Base-by-base conservation (phyloP, 2,329 filamentous ascomycete genomes). In the Talaromyces sp. region DNA sequence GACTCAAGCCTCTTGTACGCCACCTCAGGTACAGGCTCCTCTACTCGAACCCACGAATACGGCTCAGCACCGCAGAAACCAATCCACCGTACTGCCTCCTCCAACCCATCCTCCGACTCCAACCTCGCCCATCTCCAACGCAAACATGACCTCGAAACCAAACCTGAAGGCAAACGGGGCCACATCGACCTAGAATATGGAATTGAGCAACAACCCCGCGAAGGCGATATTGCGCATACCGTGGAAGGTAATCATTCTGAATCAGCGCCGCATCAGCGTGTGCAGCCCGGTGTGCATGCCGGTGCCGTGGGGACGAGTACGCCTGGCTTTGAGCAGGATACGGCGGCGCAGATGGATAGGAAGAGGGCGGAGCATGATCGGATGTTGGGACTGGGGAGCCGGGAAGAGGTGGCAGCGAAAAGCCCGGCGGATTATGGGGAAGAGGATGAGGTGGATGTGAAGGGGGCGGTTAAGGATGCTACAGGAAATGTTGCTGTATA, bases 161-260 rank as follows among this genome's bases (percentile, higher is more conserved):
- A 39, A 2, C 35, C 63, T 17, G 65, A 72, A 64, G 70, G 69
- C 11, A 65, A 62, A 22, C 66, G 69, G 1, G 45, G 69, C 0
- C 69, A 74, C 41, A 69, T 77, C n/a, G 74, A 77, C 57, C 62
- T 72, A 3, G 73, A 75, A 35, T 77, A 78, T 43, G 76, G 75
- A 0, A 72, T 77, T 3, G 76, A 78, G 63, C 70, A 76, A 58
- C 75, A 77, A 60, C 75, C 76, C 0, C 64, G 69, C 0, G 76
- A 78, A 62, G 76, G 75, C 1, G 70, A 73, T 31, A 77, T 78
- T 54, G 76, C 75, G 9, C 71, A 71, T 8, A 66, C 72, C 0
- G 76, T 78, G 3, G 41, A 72, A 41, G 68, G 67, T 0, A 73
- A 74, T 31, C 47, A 70, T 69, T 10, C 49, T 37, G 60, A 54